phyloP scores from a whole-genome alignment of 2,329 filamentous ascomycete species.

The Macrophomina tecta region DNA sequence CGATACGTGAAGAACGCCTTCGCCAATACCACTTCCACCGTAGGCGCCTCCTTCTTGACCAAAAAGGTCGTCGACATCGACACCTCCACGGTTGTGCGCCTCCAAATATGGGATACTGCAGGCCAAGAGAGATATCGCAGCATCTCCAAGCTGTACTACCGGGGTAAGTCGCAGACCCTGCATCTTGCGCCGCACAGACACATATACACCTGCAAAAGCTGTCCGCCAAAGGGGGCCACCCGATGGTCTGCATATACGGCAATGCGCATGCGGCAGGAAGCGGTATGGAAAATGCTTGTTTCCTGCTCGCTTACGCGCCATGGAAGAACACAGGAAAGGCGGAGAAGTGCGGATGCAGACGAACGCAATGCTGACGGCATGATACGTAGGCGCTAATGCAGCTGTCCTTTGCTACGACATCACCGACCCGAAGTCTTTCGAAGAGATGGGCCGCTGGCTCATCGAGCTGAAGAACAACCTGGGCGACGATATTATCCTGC shows the following conservation, averaged over 20 bases:
- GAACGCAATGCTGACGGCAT: conserved; percentile 23
- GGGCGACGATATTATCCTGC: conserved; percentile 77
- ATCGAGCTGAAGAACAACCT: conserved; percentile 82
- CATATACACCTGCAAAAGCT: neutral
- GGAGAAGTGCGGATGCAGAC: conserved; percentile 7
- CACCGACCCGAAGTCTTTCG: conserved; percentile 82
- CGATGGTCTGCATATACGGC: neutral
- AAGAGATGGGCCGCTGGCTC: conserved; percentile 92
- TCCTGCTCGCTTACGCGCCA: neutral
- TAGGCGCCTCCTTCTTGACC: conserved; percentile 64
- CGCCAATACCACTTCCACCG: conserved; percentile 53
- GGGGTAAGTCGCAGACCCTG: conserved; percentile 49
- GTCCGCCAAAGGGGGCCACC: neutral
- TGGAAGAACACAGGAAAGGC: neutral
- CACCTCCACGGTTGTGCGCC: conserved; percentile 82
- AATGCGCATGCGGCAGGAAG: neutral
- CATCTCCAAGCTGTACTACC: conserved; percentile 95
- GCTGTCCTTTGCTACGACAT: conserved; percentile 96
- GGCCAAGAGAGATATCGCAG: conserved; percentile 95
- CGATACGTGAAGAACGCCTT: conserved; percentile 77
- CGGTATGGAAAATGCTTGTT: neutral
- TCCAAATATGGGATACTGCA: conserved; percentile 96
- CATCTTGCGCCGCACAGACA: conserved; percentile 17
- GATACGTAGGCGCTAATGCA: conserved; percentile 74
- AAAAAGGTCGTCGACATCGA: conserved; percentile 76